Percentiles rank a stretch among this genome's conserved stretches.
These are phyloP conservation scores for Cladophialophora immunda DNA, from an alignment of 2,329 filamentous ascomycete species.

Conservation along the genomic window DNA sequence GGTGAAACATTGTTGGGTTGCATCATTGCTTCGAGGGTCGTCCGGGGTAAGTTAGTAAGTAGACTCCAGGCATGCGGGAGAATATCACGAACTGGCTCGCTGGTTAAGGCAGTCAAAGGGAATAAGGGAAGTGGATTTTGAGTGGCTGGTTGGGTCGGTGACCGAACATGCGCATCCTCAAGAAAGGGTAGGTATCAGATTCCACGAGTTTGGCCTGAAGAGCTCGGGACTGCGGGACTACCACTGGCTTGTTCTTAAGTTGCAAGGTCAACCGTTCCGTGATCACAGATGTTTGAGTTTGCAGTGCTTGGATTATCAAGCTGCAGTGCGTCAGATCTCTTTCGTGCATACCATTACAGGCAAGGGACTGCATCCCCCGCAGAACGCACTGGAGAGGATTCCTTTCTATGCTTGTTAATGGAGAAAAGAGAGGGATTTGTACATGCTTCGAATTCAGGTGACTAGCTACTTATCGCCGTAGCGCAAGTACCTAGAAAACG, in stretches of 20 bases:
- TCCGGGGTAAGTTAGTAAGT: too few relatives aligned
- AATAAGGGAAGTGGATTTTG: background rate
- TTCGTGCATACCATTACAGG: background rate
- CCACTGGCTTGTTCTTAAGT: background rate
- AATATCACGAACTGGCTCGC: constrained; percentile 1
- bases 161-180: background rate
- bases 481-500: background rate
- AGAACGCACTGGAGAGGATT: background rate
- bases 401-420: background rate
- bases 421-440: background rate
- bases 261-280: background rate
- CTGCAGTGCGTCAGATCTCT: background rate
- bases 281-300: constrained; percentile 4
- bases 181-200: background rate
- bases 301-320: constrained; percentile 12
- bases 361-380: background rate
- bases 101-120: background rate
- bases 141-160: constrained; percentile 5
- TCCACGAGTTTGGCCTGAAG: background rate
- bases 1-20: background rate
- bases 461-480: background rate
- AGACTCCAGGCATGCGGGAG: too few relatives aligned
- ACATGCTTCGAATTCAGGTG: background rate
- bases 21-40: too few relatives aligned
- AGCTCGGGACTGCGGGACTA: background rate